phyloP scores from a whole-genome alignment of 2,329 filamentous ascomycete species.

The Venturia carpophila region DNA sequence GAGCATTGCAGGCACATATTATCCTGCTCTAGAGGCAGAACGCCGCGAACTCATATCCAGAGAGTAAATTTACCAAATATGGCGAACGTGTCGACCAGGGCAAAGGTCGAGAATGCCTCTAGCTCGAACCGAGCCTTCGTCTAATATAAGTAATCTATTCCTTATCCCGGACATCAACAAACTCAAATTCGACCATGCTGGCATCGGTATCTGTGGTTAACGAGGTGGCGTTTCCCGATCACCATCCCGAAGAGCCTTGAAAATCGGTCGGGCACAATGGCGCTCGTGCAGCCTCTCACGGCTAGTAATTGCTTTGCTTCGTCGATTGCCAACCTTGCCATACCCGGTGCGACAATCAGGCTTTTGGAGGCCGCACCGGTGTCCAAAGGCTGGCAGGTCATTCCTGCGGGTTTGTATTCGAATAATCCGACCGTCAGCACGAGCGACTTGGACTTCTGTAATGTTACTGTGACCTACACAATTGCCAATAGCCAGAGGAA shows the following conservation, averaged over 20 bases:
- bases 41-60: not conserved
- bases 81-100: not conserved
- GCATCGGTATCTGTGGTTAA: not conserved
- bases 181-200: not conserved
- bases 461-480: constrained; percentile 23
- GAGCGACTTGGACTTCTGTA: constrained; percentile 21
- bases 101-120: not conserved
- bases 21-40: not conserved
- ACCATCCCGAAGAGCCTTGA: not conserved
- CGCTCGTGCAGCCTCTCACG: not conserved
- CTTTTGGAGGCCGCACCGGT: constrained; percentile 21
- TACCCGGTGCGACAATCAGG: constrained; percentile 21
- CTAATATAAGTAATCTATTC: not conserved
- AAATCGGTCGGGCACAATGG: not conserved
- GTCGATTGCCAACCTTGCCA: not conserved
- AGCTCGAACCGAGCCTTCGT: not conserved
- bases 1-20: not conserved
- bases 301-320: constrained; percentile 4
- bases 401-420: constrained; percentile 19
- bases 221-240: not conserved
- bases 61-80: not conserved
- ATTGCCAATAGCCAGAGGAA: constrained; percentile 18
- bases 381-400: constrained; percentile 21
- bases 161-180: not conserved
- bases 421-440: constrained; percentile 18